Evolutionary conservation across 495 filamentous ascomycete genomes (phyloP), one percentile per base, ranked within the genome.

Genomic region (Aspergillus conjunctus): DNA sequence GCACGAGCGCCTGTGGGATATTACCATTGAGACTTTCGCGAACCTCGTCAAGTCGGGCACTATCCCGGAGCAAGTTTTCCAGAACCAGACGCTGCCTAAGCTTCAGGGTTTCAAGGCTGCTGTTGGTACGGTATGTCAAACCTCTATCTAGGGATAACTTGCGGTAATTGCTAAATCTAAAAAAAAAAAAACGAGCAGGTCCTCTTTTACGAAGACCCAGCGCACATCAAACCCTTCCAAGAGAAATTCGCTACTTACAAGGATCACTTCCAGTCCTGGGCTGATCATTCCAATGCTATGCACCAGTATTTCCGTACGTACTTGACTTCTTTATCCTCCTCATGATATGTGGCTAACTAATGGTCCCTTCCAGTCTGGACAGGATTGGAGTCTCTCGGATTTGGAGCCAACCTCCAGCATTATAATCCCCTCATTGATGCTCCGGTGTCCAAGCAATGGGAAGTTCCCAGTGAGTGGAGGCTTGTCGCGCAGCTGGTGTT

Each of bases 361-460:
- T 39, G 22, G 21, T 39, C 14, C 22, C 41, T 12, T 32, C 45
- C 48, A 78, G 77, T 83, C 51, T 85, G 82, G 82, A 78, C 79
- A 10, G 82, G 71, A 18, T 75, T 85, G 37, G 77, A 80, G 45
- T 59, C 73, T 9, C 76, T 81, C 30, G 82, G 82, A 17, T 75
- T 85, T 57, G 82, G 81, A 43, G 76, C 72, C 39, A 84, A 83
- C 66, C 70, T 85, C 50, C 82, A 85, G 71, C 82, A 85, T 69
- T 83, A 83, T 61, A 83, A 82, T 63, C 78, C 79, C 1, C 66
- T 81, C 6, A 78, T 84, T 63, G 77, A 83, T 62, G 65, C 67
- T 10, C 68, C 65, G 11, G 69, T 83, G 15, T 65, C 74, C 26
- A 73, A 78, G 50, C 68, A 75, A 56, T 83, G 74, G 69, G 66